These are phyloP conservation scores for Pleoardoris graminearum DNA, from an alignment of 2,329 filamentous ascomycete genomes.

Conservation along the genomic window DNA sequence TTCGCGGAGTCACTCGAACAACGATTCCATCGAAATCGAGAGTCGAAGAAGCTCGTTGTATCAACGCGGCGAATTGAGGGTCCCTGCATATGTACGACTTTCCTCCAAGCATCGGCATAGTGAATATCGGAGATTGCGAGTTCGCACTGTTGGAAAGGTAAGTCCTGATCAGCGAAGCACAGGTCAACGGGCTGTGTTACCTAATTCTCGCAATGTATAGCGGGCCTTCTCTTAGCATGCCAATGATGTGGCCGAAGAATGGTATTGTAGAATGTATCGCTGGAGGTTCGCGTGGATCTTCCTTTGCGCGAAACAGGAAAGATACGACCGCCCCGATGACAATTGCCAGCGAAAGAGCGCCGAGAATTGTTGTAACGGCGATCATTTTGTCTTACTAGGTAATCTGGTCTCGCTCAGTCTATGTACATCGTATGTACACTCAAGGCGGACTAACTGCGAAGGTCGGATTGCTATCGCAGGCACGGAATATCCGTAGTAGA, in stretches of 20 bases:
- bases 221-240: constrained; percentile 43
- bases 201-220: constrained; percentile 45
- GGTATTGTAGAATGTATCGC: constrained; percentile 48
- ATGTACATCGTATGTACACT: too few relatives aligned
- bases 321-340: neutral
- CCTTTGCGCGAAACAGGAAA: constrained; percentile 16
- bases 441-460: too few relatives aligned
- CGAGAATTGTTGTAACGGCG: neutral
- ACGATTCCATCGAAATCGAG: constrained; percentile 51
- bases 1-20: constrained; percentile 44
- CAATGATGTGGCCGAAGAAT: constrained; percentile 53
- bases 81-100: constrained; percentile 52
- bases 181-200: too few relatives aligned
- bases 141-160: constrained; percentile 15
- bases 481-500: too few relatives aligned
- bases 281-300: constrained; percentile 49
- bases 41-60: constrained; percentile 46
- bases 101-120: constrained; percentile 50
- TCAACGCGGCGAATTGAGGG: constrained; percentile 45
- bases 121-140: constrained; percentile 43
- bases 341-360: neutral
- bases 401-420: too few relatives aligned
- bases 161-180: too few relatives aligned
- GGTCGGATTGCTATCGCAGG: too few relatives aligned
- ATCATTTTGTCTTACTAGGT: neutral